Evolutionary conservation across 495 filamentous ascomycete genomes (phyloP).

Genomic region (Saxispiralis lemnorum): DNA sequence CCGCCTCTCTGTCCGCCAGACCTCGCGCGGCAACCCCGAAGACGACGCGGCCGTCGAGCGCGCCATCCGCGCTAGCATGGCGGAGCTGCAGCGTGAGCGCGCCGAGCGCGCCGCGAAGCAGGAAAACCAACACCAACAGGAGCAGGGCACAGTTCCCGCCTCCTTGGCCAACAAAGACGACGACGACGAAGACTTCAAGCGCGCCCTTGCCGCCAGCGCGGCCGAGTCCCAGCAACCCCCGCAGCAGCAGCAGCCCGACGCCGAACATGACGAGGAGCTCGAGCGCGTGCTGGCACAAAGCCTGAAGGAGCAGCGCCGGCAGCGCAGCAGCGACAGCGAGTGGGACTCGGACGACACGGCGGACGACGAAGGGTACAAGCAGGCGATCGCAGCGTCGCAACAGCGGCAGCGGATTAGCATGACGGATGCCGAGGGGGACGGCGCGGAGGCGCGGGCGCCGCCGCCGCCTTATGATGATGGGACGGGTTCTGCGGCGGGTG

Average conservation of each 20-base stretch:
- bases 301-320: conserved; percentile 28
- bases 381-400: conserved; percentile 22
- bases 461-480: conserved; percentile 25
- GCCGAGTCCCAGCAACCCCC: conserved; percentile 2
- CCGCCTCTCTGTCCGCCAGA: conserved; percentile 44
- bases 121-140: not conserved
- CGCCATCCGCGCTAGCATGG: conserved; percentile 50
- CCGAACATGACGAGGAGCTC: conserved; percentile 23
- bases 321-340: conserved; percentile 12
- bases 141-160: too few relatives aligned
- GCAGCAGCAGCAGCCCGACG: conserved; percentile 31
- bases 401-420: conserved; percentile 10
- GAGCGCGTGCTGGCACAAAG: conserved; percentile 42
- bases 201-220: conserved; percentile 19
- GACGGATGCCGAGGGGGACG: conserved; percentile 1
- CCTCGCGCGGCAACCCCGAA: conserved; percentile 45
- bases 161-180: not conserved
- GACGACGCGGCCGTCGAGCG: conserved; percentile 51
- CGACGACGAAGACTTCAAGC: conserved; percentile 20
- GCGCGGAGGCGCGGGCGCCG: conserved; percentile 7
- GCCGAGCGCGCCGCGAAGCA: conserved; percentile 9
- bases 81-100: conserved; percentile 31
- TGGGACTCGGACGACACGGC: conserved; percentile 21
- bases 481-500: not conserved
- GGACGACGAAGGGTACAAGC: conserved; percentile 28